A percentile compares a stretch with the other conserved stretches of the same genome.
phyloP scores from a whole-genome alignment of 2,329 filamentous ascomycete species.

The Talaromyces sp. region DNA sequence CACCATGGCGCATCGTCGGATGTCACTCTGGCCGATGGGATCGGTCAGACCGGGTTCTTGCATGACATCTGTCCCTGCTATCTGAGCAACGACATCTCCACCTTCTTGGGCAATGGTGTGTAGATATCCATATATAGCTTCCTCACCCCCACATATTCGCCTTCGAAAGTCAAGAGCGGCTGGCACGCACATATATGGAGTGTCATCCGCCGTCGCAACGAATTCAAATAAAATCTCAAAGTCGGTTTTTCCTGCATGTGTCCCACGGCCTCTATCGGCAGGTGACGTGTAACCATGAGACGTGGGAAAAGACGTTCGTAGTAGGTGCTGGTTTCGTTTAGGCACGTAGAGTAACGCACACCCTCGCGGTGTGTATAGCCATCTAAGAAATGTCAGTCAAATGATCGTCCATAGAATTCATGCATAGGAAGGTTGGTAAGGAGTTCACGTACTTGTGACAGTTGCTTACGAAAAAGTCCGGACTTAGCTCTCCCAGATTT shows the following conservation, averaged over 20 bases:
- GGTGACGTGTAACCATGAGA: conserved; percentile 68
- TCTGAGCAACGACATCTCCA: conserved; percentile 56
- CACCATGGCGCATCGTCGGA: conserved; percentile 65
- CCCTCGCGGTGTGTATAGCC: conserved; percentile 76
- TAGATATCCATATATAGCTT: conserved; percentile 62
- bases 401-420: background rate
- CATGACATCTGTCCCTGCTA: conserved; percentile 67
- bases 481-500: conserved; percentile 62
- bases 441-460: conserved; percentile 62
- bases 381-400: conserved; percentile 46
- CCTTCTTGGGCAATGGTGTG: conserved; percentile 61
- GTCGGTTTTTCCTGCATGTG: conserved; percentile 45
- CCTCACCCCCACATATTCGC: conserved; percentile 69
- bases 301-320: conserved; percentile 72
- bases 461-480: conserved; percentile 85
- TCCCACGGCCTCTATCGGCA: conserved; percentile 46
- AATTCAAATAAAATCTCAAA: conserved; percentile 74
- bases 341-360: conserved; percentile 81
- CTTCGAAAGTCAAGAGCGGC: conserved; percentile 68
- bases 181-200: conserved; percentile 67
- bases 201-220: conserved; percentile 69
- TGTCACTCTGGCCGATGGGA: conserved; percentile 26
- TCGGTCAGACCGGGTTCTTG: conserved; percentile 46
- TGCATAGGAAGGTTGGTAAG: background rate
- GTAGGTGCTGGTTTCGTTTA: conserved; percentile 66